Percentiles rank a stretch among this genome's conserved stretches.
phyloP scores from a whole-genome alignment of 768 basidiomycete species.

The Termitomyces sp. region DNA sequence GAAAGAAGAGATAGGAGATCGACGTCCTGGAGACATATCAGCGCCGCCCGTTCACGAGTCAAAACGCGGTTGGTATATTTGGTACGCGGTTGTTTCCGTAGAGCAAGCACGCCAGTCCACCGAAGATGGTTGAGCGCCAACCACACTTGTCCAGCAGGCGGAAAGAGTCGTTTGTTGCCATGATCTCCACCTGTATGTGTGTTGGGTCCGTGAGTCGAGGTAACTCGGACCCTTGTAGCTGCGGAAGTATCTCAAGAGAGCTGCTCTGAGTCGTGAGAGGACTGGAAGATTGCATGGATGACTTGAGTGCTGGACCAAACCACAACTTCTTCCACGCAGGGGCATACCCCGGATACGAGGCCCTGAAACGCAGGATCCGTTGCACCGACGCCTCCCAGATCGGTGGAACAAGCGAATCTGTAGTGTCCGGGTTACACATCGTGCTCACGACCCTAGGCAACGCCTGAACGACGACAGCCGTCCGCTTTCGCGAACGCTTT shows the following conservation, averaged over 20 bases:
- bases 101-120: constrained; percentile 31
- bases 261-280: too few species aligned
- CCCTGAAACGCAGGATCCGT: neutral
- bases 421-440: neutral
- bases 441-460: neutral
- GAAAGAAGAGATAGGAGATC: constrained; percentile 26
- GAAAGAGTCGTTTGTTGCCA: constrained; percentile 24
- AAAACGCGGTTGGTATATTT: constrained; percentile 20
- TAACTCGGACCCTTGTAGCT: neutral
- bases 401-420: neutral
- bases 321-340: constrained; percentile 8
- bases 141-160: constrained; percentile 18
- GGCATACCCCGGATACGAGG: neutral
- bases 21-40: constrained; percentile 19
- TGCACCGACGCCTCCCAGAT: neutral
- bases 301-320: neutral
- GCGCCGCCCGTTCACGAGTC: neutral
- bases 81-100: constrained; percentile 32
- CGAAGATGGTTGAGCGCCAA: constrained; percentile 27
- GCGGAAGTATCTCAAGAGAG: neutral
- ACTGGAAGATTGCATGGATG: too few species aligned
- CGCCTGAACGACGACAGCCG: neutral
- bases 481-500: neutral
- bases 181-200: constrained; percentile 18
- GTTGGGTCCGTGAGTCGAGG: too few species aligned